Base-by-base conservation (phyloP, 2,329 filamentous ascomycete genomes). In the Pseudogymnoascus destructans region DNA sequence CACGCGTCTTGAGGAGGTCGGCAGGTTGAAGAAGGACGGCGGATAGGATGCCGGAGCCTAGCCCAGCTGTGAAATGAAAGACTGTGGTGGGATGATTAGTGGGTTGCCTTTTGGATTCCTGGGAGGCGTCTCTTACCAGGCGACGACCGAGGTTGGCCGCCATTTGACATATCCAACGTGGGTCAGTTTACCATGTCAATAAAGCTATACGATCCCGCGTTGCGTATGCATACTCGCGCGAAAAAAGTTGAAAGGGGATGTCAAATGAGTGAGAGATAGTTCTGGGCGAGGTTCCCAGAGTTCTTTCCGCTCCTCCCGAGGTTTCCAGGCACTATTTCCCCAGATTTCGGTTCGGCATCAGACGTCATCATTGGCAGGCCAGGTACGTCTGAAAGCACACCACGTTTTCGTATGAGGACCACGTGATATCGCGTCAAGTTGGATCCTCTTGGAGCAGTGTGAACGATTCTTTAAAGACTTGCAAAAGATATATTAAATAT, bases 1-100 rank as follows among this genome's bases (percentile, higher is more conserved):
- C 85, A 52, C 93, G 86, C 27, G 93, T 98, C 73, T 98, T 98
- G 70, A 98, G 83, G 3, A 98, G 84, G 73, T 98, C 93, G 67
- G 93, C 87, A 23, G 93, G 93, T 72, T 98, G 93, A 13, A 98
- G 81, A 58, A 97, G 83, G 60, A 95, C 84, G 58, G 93, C 91
- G 57, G 90, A 93, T 63, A 89, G 81, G 56, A 95, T 79, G 66
- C 93, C 93, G 6, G 91, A 96, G 67, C 82, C 82, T 59, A 97
- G 81, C 62, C 93, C 93, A 63, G 91, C 92, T 64, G 85, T 73
- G 71, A 97, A 95, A 74, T 97, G 93, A 70, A 89, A 90, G 64
- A 81, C 84, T 87, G 66, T 42, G 42, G 57, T 30, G 21, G n/a
- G 27, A 52, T 8, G 21, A 17, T 25, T 21, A 25, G 17, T 23